Evolutionary conservation across 345 rosid species (phyloP).

Genomic region (Euphorbia tirucalli): DNA sequence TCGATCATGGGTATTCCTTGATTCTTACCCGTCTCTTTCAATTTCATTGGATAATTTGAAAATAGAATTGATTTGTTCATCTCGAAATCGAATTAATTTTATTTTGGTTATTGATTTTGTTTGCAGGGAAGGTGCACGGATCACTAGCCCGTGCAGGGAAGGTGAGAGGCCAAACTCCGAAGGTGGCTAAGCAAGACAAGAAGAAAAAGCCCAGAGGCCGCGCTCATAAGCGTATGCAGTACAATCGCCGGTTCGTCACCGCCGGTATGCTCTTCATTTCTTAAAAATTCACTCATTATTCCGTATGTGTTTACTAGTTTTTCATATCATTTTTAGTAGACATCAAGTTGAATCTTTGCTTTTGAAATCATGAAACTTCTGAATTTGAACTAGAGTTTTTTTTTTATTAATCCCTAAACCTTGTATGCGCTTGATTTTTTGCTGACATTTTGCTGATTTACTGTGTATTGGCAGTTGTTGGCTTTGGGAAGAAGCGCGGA

Average conservation of each 20-base stretch:
- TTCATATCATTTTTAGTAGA: too few species aligned
- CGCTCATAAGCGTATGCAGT: slow-evolving; percentile 78
- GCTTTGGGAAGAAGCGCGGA: slow-evolving; percentile 93
- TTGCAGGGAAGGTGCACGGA: slow-evolving; percentile 79
- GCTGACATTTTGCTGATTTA: not conserved
- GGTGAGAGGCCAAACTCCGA: slow-evolving; percentile 79
- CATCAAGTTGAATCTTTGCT: not conserved
- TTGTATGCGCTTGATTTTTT: too few species aligned
- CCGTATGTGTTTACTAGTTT: too few species aligned
- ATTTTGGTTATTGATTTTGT: not conserved
- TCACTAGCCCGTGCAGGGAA: slow-evolving; percentile 87
- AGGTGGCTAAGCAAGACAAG: slow-evolving; percentile 80
- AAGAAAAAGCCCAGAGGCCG: slow-evolving; percentile 81
- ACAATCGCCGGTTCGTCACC: slow-evolving; percentile 89
- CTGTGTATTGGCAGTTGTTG: slow-evolving; percentile 53
- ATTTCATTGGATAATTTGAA: not conserved
- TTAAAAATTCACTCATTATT: too few species aligned
- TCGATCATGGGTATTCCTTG: not conserved
- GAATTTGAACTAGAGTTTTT: too few species aligned
- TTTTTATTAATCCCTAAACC: too few species aligned
- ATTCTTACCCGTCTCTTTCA: not conserved
- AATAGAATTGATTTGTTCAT: not conserved
- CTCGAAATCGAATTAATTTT: not conserved
- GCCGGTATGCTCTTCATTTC: slow-evolving; percentile 42
- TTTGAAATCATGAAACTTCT: too few species aligned